A percentile compares a stretch with the other conserved stretches of the same genome.
Conservation (phyloP, 1,284 basidiomycete species). For the Ustilago trichophora region DNA sequence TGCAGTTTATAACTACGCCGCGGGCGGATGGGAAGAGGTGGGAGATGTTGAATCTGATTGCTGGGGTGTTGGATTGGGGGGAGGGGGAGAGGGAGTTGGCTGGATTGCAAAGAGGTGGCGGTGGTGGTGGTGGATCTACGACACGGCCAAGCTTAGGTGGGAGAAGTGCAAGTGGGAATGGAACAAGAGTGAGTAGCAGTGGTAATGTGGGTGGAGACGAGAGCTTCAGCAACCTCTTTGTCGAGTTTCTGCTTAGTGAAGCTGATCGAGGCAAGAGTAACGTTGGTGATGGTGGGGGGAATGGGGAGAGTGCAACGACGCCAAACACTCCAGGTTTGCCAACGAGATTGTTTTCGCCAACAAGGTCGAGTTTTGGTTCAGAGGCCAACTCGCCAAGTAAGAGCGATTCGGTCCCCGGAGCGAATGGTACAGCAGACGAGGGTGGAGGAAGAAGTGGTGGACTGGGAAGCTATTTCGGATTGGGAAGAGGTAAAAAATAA, state of each 20-base stretch:
- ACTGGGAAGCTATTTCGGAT: constrained; percentile 28
- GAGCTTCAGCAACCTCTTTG: constrained; percentile 63
- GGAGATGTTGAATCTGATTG: constrained; percentile 90
- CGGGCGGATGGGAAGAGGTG: constrained; percentile 92
- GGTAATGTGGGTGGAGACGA: constrained; percentile 38
- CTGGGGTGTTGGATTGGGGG: constrained; percentile 87
- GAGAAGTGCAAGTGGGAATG: neutral
- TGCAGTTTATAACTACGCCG: constrained; percentile 90
- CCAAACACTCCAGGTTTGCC: constrained; percentile 3
- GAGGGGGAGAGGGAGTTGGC: constrained; percentile 90
- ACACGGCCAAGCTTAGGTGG: neutral
- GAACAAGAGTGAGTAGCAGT: neutral
- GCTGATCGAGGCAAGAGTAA: constrained; percentile 42
- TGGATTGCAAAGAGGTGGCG: constrained; percentile 73
- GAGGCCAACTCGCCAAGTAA: constrained; percentile 1
- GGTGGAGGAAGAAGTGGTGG: constrained; percentile 9
- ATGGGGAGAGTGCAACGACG: neutral
- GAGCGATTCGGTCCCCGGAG: neutral
- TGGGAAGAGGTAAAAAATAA: constrained; percentile 12
- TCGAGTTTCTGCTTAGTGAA: constrained; percentile 64
- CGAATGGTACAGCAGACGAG: neutral
- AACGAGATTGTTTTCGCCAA: constrained; percentile 8
- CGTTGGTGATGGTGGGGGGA: too few species aligned
- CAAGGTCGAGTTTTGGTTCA: neutral
- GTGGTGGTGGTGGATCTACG: neutral